These are phyloP conservation scores for Globisporangium lucens DNA, from an alignment of 352 stramenopile species.

Conservation along the genomic window DNA sequence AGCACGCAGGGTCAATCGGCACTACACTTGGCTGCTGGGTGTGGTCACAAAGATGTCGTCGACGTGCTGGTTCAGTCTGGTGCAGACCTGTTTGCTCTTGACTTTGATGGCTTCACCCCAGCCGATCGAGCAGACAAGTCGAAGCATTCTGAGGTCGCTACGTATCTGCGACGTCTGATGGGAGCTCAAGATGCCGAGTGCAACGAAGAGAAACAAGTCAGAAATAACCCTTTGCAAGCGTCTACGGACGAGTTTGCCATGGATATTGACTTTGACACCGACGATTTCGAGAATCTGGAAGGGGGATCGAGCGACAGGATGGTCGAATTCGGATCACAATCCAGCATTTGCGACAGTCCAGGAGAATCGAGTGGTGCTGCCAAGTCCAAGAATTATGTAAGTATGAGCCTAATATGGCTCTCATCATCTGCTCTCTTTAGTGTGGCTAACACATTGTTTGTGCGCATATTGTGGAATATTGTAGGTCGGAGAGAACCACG, in stretches of 20 bases:
- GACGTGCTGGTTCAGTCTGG: conserved; percentile 56
- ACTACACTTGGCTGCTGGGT: conserved; percentile 81
- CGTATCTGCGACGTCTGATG: conserved; percentile 47
- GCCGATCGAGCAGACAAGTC: conserved; percentile 79
- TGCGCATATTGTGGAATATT: not conserved
- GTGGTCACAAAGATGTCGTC: conserved; percentile 65
- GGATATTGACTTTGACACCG: conserved; percentile 41
- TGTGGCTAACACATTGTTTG: not conserved
- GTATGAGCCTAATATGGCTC: conserved; percentile 14
- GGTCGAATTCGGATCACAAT: conserved; percentile 21
- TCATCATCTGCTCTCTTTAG: not conserved
- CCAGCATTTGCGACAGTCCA: conserved; percentile 32
- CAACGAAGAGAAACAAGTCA: conserved; percentile 1
- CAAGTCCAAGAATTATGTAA: conserved; percentile 51
- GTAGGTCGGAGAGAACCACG: conserved; percentile 66
- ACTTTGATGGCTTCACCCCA: conserved; percentile 73
- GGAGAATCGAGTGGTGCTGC: conserved; percentile 20
- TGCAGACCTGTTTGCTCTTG: conserved; percentile 53
- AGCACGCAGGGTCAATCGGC: conserved; percentile 80
- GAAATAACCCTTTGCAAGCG: not conserved
- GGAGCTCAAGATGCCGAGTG: not conserved
- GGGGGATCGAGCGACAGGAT: not conserved
- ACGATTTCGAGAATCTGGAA: conserved; percentile 18
- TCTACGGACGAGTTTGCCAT: conserved; percentile 30
- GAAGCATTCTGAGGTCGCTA: conserved; percentile 46